Evolutionary conservation across 768 basidiomycete species (phyloP), one percentile per base, ranked within the genome.

Genomic region (Lactarius hengduanensis): DNA sequence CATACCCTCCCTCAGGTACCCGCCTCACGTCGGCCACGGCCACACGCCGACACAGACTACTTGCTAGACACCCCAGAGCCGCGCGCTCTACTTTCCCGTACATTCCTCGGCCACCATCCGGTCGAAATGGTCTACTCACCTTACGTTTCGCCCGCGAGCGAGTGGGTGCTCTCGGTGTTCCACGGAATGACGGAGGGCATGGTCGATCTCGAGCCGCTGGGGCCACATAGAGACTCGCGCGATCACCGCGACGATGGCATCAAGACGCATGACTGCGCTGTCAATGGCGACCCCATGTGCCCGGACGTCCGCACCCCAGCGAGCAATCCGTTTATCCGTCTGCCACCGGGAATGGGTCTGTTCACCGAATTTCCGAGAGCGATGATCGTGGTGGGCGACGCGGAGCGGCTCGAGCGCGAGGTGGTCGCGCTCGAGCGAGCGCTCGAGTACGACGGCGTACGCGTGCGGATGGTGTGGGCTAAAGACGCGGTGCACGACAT

Each of bases 61-160:
- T 79, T 85, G 22, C 78, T 81, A 20, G 83, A 85, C 70, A 84
- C 80, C 1, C 82, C 81, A 6, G 83, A 83, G 68, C 82, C 83
- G 2, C 81, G 82, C 43, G 82, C 81, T 0, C 77, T 84, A 26
- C 76, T 84, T 11, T 81, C 82, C 55, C 80, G 82, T 41, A 82
- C 82, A n/a, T 84, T 84, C 76, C 78, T 85, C 4, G 83, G 83
- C n/a, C 71, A 73, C 59, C 72, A 76, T 64, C 73, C 74, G 10
- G 61, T 76, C 61, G 76, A 77, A 38, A 75, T 73, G 61, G 73
- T 76, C 55, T 76, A 78, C 65, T 74, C 73, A 20, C 77, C 77
- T 4, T 77, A 77, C 71, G 72, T 77, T 50, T 73, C 72, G 47
- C 77, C 76, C 45, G 75, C 77, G 30, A 74, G 73, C n/a, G 67